These are phyloP conservation scores for Lodderomyces parapsilosis DNA, from an alignment of 1,139 yeast species.

Conservation along the genomic window DNA sequence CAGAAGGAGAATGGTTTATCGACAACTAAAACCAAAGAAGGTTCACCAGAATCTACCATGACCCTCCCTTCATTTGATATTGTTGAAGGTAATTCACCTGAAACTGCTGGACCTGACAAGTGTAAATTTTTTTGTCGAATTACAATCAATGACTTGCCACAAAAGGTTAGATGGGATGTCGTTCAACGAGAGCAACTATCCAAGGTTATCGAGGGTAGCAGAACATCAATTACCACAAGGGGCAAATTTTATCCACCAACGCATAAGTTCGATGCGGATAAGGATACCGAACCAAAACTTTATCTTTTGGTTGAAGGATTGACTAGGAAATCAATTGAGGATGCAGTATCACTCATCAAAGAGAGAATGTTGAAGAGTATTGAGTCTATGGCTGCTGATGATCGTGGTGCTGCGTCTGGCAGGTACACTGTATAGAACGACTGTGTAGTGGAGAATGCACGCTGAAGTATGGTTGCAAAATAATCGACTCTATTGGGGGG, in stretches of 20 bases:
- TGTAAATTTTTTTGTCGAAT: slow-evolving; percentile 70
- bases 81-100: slow-evolving; percentile 56
- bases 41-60: not conserved
- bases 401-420: slow-evolving; percentile 31
- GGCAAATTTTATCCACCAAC: slow-evolving; percentile 73
- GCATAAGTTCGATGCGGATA: slow-evolving; percentile 35
- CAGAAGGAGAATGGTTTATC: slow-evolving; percentile 11
- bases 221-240: slow-evolving; percentile 78
- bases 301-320: slow-evolving; percentile 79
- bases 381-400: slow-evolving; percentile 42
- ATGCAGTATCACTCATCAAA: slow-evolving; percentile 66
- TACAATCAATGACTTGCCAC: slow-evolving; percentile 84
- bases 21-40: not conserved
- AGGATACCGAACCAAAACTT: slow-evolving; percentile 55
- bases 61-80: slow-evolving; percentile 46
- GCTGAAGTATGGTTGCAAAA: too few species aligned
- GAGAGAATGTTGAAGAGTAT: slow-evolving; percentile 62
- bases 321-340: slow-evolving; percentile 58
- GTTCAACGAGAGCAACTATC: slow-evolving; percentile 67
- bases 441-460: not conserved
- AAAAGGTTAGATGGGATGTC: slow-evolving; percentile 78
- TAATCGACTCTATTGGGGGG: too few species aligned
- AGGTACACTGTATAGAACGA: slow-evolving; percentile 35
- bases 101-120: slow-evolving; percentile 62
- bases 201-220: slow-evolving; percentile 68